Conservation (phyloP, 352 stramenopile species). For the Phytophthora chlamydospora region DNA sequence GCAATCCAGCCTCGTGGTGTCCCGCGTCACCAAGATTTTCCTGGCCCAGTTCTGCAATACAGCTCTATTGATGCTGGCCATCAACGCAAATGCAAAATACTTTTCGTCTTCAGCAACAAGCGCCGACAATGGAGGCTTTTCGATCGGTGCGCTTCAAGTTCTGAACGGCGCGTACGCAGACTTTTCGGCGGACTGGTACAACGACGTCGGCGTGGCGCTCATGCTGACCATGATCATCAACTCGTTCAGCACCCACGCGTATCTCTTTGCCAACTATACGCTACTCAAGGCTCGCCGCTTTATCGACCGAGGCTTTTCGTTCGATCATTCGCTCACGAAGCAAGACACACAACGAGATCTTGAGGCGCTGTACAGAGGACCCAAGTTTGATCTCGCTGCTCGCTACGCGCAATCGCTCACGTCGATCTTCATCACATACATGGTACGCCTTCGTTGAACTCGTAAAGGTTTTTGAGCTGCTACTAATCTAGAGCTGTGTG, state of each 20-base stretch:
- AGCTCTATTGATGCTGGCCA: constrained; percentile 70
- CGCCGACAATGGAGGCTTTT: constrained; percentile 17
- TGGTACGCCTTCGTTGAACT: constrained; percentile 42
- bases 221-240: constrained; percentile 89
- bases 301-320: constrained; percentile 63
- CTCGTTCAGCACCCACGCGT: constrained; percentile 71
- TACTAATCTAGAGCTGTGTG: neutral
- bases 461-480: neutral
- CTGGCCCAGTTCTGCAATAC: constrained; percentile 87
- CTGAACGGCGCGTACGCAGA: constrained; percentile 81
- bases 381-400: constrained; percentile 75
- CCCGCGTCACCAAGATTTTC: constrained; percentile 79
- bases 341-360: constrained; percentile 87
- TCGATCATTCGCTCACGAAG: constrained; percentile 66
- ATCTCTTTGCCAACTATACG: constrained; percentile 64
- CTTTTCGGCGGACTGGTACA: constrained; percentile 80
- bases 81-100: constrained; percentile 83
- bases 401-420: constrained; percentile 82
- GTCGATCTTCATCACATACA: constrained; percentile 81
- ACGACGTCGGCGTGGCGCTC: constrained; percentile 77
- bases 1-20: constrained; percentile 71
- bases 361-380: constrained; percentile 76
- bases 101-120: constrained; percentile 37
- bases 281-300: constrained; percentile 57
- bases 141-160: constrained; percentile 48